Conservation (phyloP, 1,284 basidiomycete genomes). For the Tylopilus sp. region DNA sequence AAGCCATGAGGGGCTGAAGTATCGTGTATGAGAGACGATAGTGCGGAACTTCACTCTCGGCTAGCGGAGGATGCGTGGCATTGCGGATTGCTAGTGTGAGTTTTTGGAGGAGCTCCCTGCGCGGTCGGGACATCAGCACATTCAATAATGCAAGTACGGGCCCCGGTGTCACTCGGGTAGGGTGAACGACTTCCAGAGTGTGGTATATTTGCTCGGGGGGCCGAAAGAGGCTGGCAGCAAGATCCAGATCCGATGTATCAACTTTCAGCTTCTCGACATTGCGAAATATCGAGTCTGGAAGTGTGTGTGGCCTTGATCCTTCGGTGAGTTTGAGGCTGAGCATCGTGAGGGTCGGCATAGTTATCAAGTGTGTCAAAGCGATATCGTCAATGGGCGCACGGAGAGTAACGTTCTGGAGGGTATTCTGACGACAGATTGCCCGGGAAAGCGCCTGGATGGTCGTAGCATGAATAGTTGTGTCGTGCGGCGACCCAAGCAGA, state of each 20-base stretch:
- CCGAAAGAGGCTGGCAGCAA: constrained; percentile 11
- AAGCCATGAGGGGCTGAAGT: constrained; percentile 4
- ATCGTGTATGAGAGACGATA: constrained; percentile 11
- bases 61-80: background rate
- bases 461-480: background rate
- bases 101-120: background rate
- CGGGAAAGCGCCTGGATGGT: constrained; percentile 7
- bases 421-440: constrained; percentile 5
- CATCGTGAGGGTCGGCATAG: constrained; percentile 11
- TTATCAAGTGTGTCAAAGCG: constrained; percentile 9
- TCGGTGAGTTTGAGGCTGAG: constrained; percentile 5
- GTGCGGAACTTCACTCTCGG: background rate
- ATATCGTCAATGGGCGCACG: background rate
- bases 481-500: background rate
- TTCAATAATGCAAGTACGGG: background rate
- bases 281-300: background rate
- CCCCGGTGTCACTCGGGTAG: background rate
- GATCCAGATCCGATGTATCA: constrained; percentile 6
- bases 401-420: background rate
- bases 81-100: constrained; percentile 6
- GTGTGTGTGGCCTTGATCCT: background rate
- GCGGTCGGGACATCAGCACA: constrained; percentile 4
- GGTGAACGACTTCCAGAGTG: background rate
- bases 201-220: constrained; percentile 9
- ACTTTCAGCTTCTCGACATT: constrained; percentile 7